phyloP scores from a whole-genome alignment of 2,329 filamentous ascomycete genomes.

The Colletotrichum caudatum region DNA sequence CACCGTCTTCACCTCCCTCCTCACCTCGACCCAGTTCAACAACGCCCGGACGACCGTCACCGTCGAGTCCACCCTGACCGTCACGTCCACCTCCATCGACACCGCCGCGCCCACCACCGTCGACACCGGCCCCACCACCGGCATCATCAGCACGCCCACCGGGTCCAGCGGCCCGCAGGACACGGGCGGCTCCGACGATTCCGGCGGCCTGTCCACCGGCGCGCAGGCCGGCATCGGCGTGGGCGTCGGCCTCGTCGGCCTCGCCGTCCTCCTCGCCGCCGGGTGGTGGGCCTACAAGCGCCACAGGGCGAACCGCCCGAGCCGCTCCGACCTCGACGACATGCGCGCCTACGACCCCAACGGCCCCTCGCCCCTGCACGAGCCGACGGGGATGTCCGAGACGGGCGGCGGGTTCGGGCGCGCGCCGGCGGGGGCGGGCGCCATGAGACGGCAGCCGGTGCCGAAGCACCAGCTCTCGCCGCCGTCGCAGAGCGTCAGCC shows the following conservation, averaged over 20 bases:
- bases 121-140: constrained; percentile 45
- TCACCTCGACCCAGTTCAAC: constrained; percentile 41
- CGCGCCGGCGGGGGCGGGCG: constrained; percentile 4
- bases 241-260: constrained; percentile 53
- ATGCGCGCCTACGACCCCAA: constrained; percentile 56
- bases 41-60: constrained; percentile 56
- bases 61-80: constrained; percentile 52
- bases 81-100: constrained; percentile 51
- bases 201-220: constrained; percentile 53
- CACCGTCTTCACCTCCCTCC: constrained; percentile 46
- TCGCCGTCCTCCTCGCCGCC: constrained; percentile 44
- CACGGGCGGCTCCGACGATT: constrained; percentile 27
- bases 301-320: constrained; percentile 38
- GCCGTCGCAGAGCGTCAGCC: constrained; percentile 35
- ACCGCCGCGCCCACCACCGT: constrained; percentile 47
- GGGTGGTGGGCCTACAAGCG: constrained; percentile 43
- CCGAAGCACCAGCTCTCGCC: constrained; percentile 33
- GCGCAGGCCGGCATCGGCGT: constrained; percentile 60
- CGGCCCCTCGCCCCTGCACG: constrained; percentile 34
- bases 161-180: constrained; percentile 5
- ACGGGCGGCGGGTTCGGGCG: constrained; percentile 8
- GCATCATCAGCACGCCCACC: constrained; percentile 44
- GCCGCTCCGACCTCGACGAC: constrained; percentile 42
- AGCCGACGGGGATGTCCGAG: constrained; percentile 35
- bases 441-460: constrained; percentile 25